These are phyloP conservation scores for Polyrhizophydium stewartii DNA, from an alignment of 371 early-diverging fungal species.

Conservation along the genomic window DNA sequence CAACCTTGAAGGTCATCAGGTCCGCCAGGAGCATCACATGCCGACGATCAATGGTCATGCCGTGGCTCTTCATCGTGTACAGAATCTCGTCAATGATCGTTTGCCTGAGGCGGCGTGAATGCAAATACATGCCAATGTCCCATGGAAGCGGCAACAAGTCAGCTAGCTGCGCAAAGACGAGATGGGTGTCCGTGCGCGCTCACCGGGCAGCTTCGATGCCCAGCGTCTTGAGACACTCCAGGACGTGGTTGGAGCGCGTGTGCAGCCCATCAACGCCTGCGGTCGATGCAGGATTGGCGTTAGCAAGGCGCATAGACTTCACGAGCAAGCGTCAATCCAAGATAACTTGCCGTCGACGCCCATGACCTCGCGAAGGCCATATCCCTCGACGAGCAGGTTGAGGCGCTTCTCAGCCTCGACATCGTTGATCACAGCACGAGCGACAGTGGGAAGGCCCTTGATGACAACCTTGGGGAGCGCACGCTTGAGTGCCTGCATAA, in stretches of 20 bases:
- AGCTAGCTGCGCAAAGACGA: not conserved
- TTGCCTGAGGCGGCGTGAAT: slow-evolving; percentile 18
- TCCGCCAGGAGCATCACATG: slow-evolving; percentile 98
- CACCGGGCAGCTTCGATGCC: slow-evolving; percentile 97
- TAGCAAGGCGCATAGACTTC: not conserved
- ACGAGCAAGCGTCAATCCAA: not conserved
- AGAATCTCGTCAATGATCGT: slow-evolving; percentile 81
- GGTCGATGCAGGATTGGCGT: not conserved
- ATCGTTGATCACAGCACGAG: slow-evolving; percentile 84
- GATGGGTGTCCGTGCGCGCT: not conserved
- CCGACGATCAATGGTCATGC: slow-evolving; percentile 96
- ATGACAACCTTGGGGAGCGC: slow-evolving; percentile 77
- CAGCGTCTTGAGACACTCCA: slow-evolving; percentile 89
- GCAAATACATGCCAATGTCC: not conserved
- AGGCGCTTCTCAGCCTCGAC: slow-evolving; percentile 47
- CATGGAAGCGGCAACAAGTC: not conserved
- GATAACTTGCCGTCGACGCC: slow-evolving; percentile 39
- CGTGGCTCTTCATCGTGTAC: slow-evolving; percentile 85
- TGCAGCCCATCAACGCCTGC: slow-evolving; percentile 73
- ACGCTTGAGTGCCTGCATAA: slow-evolving; percentile 80
- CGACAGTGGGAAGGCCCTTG: slow-evolving; percentile 82
- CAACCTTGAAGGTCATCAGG: slow-evolving; percentile 92
- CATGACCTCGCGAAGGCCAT: slow-evolving; percentile 92
- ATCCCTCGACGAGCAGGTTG: slow-evolving; percentile 87
- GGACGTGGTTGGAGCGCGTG: slow-evolving; percentile 89